These are phyloP conservation scores for Penicillium canescens DNA, from an alignment of 495 filamentous ascomycete genomes.

Conservation along the genomic window DNA sequence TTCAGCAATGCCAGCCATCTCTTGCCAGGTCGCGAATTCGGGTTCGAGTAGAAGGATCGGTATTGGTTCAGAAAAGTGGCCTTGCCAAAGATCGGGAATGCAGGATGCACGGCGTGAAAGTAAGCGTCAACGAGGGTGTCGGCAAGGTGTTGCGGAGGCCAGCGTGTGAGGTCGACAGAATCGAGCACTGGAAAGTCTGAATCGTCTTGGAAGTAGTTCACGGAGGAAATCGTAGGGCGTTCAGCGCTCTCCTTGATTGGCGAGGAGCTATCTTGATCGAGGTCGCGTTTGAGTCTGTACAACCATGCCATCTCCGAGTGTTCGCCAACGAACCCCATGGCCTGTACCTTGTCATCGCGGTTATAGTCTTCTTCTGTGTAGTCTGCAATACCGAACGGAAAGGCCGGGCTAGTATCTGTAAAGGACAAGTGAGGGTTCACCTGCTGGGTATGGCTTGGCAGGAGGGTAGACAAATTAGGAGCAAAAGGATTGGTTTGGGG, in stretches of 20 bases:
- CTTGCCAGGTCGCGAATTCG: constrained; percentile 37
- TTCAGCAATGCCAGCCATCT: constrained; percentile 63
- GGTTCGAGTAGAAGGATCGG: constrained; percentile 36
- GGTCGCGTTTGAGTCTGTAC: constrained; percentile 44
- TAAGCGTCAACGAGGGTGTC: constrained; percentile 55
- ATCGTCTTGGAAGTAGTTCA: constrained; percentile 61
- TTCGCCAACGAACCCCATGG: constrained; percentile 62
- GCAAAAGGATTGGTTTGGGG: constrained; percentile 1
- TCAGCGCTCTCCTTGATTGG: constrained; percentile 18
- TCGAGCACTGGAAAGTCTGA: constrained; percentile 40
- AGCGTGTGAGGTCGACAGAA: constrained; percentile 45
- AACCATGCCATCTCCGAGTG: constrained; percentile 65
- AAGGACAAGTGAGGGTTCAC: background rate
- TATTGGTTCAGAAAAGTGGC: constrained; percentile 43
- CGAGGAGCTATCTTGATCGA: constrained; percentile 25
- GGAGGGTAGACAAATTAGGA: background rate
- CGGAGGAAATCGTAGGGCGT: constrained; percentile 34
- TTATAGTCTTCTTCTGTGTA: constrained; percentile 60
- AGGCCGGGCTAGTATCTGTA: constrained; percentile 32
- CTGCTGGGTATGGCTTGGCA: constrained; percentile 2
- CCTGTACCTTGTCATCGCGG: constrained; percentile 47
- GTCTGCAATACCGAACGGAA: constrained; percentile 52
- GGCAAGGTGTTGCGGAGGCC: constrained; percentile 52
- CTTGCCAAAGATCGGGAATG: constrained; percentile 60
- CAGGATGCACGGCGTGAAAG: constrained; percentile 55